These are phyloP conservation scores for Neltuma alba DNA, from an alignment of 306 rosid genomes.

Conservation along the genomic window DNA sequence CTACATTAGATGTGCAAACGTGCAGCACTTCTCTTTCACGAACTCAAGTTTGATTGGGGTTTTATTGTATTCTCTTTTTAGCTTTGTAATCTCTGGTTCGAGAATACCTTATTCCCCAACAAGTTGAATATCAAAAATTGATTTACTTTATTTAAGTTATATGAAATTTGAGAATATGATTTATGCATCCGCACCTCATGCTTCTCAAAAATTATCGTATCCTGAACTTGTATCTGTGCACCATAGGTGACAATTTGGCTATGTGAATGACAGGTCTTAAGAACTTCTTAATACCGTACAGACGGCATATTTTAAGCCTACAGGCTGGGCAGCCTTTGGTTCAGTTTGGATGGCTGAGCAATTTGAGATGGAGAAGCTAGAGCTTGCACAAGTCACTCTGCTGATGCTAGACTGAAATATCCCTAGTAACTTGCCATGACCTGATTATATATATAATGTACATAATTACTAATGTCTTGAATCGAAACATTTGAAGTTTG, in stretches of 20 bases:
- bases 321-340: slow-evolving; percentile 52
- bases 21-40: background rate
- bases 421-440: background rate
- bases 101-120: background rate
- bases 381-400: slow-evolving; percentile 39
- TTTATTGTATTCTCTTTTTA: background rate
- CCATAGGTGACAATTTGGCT: slow-evolving; percentile 18
- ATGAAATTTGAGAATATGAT: background rate
- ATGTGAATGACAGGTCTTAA: slow-evolving; percentile 66
- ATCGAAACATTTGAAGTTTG: background rate
- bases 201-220: background rate
- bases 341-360: slow-evolving; percentile 89
- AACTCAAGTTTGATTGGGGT: background rate
- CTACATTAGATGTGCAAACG: background rate
- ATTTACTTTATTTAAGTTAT: background rate
- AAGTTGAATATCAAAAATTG: background rate
- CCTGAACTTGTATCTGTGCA: background rate
- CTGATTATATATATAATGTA: background rate
- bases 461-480: slow-evolving; percentile 12
- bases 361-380: slow-evolving; percentile 66
- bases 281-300: slow-evolving; percentile 78
- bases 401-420: background rate
- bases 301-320: slow-evolving; percentile 62
- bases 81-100: background rate
- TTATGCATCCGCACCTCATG: background rate